Evolutionary conservation across 768 basidiomycete species (phyloP).

Genomic region (Rhodosporidiobolus sp.): DNA sequence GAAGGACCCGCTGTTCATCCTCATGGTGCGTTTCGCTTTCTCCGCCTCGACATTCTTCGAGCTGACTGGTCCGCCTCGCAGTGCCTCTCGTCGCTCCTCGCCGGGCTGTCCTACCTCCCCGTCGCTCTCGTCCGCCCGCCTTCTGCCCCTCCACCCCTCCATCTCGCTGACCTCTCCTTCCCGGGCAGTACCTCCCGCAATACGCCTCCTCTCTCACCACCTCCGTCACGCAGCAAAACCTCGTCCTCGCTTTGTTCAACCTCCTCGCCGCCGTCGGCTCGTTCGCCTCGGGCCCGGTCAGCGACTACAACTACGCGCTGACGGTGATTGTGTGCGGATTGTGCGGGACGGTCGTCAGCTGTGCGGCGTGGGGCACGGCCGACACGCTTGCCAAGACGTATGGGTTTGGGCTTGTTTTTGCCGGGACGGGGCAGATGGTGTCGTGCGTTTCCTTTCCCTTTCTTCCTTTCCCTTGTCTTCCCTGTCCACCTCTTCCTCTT

Average conservation of each 20-base stretch:
- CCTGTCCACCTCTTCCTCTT: no score
- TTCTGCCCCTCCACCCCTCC: no score
- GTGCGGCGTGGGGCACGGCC: constrained; percentile 18
- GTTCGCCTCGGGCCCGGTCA: neutral
- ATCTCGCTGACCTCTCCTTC: no score
- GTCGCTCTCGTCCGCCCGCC: constrained; percentile 4
- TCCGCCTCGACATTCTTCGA: neutral
- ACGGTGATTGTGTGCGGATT: constrained; percentile 10
- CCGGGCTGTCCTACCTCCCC: constrained; percentile 29
- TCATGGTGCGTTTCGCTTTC: neutral
- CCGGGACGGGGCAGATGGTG: neutral
- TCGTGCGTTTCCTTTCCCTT: neutral
- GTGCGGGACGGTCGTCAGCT: constrained; percentile 6
- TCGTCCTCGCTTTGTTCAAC: constrained; percentile 9
- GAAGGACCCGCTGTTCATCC: neutral
- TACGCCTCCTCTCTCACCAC: constrained; percentile 22
- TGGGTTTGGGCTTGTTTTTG: constrained; percentile 15
- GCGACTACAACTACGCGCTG: constrained; percentile 4
- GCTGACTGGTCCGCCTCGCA: neutral
- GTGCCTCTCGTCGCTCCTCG: constrained; percentile 9
- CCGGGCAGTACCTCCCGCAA: constrained; percentile 12
- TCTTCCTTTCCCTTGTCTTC: neutral
- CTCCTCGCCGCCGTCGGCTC: constrained; percentile 1
- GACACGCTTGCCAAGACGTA: constrained; percentile 5
- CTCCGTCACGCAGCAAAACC: neutral